Conservation (phyloP, 345 rosid species). For the Eucalyptus caleyi region DNA sequence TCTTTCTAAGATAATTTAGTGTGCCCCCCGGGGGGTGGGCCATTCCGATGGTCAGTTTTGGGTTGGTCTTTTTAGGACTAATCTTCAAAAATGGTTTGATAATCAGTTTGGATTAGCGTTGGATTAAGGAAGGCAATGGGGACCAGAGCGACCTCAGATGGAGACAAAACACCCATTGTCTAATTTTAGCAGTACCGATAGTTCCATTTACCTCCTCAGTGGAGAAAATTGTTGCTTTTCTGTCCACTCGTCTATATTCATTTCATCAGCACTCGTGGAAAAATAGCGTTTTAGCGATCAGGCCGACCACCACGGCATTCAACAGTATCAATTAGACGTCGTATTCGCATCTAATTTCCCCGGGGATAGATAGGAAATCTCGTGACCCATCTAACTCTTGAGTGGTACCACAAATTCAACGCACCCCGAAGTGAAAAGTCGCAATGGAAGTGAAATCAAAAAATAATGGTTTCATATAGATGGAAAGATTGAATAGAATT, state of each 20-base stretch:
- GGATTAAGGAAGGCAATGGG: background rate
- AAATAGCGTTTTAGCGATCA: background rate
- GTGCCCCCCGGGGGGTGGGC: background rate
- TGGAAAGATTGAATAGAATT: no score
- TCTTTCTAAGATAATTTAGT: background rate
- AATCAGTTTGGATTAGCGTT: background rate
- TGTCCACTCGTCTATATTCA: background rate
- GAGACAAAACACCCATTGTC: background rate
- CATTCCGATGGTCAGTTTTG: background rate
- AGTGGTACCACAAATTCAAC: background rate
- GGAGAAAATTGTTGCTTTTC: background rate
- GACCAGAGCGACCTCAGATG: background rate
- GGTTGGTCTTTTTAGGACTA: background rate
- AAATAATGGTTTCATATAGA: background rate
- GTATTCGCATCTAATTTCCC: background rate
- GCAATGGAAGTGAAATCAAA: rapidly evolving
- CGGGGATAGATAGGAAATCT: background rate
- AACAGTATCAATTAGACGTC: background rate
- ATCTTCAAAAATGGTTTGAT: background rate
- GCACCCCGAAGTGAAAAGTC: background rate
- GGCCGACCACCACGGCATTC: background rate
- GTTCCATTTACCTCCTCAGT: background rate
- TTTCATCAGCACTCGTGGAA: background rate
- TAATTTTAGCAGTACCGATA: background rate
- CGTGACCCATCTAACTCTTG: background rate